Evolutionary conservation across 345 rosid species (phyloP).

Genomic region (Gossypium thurberi): DNA sequence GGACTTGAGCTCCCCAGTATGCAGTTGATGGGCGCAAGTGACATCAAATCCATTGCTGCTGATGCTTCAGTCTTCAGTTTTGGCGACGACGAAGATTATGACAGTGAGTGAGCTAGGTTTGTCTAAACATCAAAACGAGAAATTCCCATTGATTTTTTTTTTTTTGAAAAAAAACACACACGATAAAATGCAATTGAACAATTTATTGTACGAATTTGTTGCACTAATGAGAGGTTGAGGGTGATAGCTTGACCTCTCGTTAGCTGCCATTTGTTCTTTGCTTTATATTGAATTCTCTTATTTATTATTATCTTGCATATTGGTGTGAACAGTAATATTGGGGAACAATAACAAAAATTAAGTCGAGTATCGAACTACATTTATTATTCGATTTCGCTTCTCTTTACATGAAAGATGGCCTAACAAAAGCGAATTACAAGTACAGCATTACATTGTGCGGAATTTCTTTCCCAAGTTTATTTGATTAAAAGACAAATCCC

Average conservation of each 20-base stretch:
- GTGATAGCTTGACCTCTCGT: too few relatives aligned
- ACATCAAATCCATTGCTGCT: slow-evolving; percentile 1
- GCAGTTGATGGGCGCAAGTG: background rate
- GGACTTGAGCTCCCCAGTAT: background rate
- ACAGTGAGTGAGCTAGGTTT: background rate
- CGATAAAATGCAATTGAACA: background rate
- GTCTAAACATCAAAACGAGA: background rate
- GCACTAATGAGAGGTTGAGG: too few relatives aligned
- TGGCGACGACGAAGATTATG: background rate
- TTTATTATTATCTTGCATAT: too few relatives aligned
- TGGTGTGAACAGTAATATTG: too few relatives aligned
- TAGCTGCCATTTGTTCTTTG: too few relatives aligned
- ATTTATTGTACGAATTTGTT: background rate
- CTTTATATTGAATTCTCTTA: too few relatives aligned
- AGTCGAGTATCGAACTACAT: too few relatives aligned
- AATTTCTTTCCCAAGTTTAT: background rate
- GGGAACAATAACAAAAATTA: too few relatives aligned
- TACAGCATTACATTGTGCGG: background rate
- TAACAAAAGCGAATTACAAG: background rate
- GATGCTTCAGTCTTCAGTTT: slow-evolving; percentile 3
- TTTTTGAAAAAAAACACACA: background rate
- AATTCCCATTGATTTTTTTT: background rate
- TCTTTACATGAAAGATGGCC: background rate
- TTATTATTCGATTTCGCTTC: too few relatives aligned
- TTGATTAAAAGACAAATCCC: background rate